Evolutionary conservation across 768 basidiomycete genomes (phyloP), one percentile per base, ranked within the genome.

Genomic region (Phlebiopsis flavidoalba): DNA sequence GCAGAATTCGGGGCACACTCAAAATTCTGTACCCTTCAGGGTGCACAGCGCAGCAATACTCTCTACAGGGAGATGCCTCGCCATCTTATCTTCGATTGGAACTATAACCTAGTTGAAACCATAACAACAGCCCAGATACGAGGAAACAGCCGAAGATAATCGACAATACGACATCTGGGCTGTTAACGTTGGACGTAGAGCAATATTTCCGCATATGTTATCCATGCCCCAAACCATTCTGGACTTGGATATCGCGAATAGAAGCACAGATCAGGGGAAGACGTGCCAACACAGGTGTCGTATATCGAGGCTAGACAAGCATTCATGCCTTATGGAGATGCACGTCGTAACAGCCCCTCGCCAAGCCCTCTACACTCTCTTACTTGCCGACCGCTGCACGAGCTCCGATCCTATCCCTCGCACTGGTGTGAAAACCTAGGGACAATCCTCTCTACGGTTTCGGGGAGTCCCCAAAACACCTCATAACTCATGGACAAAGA

Each of bases 401-500:
- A 93, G 66, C 72, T 87, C n/a, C 1, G 85, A 80, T 0, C 84
- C 89, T 5, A 85, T 91, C 52, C 89, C 92, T 17, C 82, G 84
- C 52, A 69, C 74, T n/a, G n/a, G 7, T 79, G 76, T 61, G 89
- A 89, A 71, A 78, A 76, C 61, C 70, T 88, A 49, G n/a, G n/a
- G 84, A 87, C 62, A 64, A 67, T 14, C 43, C 52, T n/a, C 3
- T 33, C 68, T 59, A 69, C 73, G 67, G 17, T 1, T 17, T 40
- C n/a, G 45, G 69, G 24, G 19, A 19, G 19, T 75, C 75, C 1
- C 70, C 73, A 86, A 80, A 64, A 90, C 89, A 3, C 83, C 85
- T 26, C 89, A 94, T 0, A 98, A 95, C 73, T 92, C 93, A 1
- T 99, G 96, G 96, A 91, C 86, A 0, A 96, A 99, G 69, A 86